These are phyloP conservation scores for Populus hybrid DNA, from an alignment of 441 rosid genomes.

Conservation along the genomic window DNA sequence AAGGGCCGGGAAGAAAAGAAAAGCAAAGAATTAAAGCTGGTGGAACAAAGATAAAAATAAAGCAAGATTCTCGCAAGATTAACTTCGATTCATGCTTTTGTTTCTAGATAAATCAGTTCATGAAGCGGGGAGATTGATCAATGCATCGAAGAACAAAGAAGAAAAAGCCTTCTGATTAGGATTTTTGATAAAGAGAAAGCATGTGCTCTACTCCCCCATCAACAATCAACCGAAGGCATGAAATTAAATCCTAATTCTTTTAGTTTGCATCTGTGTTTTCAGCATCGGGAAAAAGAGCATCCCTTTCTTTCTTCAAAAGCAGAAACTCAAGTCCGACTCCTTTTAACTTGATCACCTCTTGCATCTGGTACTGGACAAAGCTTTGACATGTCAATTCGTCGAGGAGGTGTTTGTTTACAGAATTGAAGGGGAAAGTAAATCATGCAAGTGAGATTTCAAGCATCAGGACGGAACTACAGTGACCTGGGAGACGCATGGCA, in stretches of 20 bases:
- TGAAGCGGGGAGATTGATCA: neutral
- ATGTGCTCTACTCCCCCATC: neutral
- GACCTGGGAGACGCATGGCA: too few species aligned
- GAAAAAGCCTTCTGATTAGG: constrained; percentile 2
- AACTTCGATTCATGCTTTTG: neutral
- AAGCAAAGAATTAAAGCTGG: neutral
- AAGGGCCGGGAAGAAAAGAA: neutral
- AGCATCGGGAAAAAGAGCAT: too few species aligned
- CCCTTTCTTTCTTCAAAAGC: too few species aligned
- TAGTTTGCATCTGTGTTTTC: too few species aligned
- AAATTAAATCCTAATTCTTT: neutral
- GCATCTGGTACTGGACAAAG: too few species aligned
- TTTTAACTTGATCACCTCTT: too few species aligned
- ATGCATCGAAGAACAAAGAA: neutral
- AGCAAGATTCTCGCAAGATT: neutral
- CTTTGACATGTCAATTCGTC: too few species aligned
- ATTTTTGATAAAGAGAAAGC: constrained; percentile 5
- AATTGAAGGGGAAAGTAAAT: too few species aligned
- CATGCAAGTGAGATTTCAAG: too few species aligned
- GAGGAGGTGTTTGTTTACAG: too few species aligned
- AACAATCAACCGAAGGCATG: neutral
- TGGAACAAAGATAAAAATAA: neutral
- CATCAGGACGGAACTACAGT: too few species aligned
- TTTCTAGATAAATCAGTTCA: neutral
- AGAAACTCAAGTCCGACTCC: too few species aligned